Conservation (phyloP, 2,329 filamentous ascomycete genomes). For the Penicillium corylophilum region DNA sequence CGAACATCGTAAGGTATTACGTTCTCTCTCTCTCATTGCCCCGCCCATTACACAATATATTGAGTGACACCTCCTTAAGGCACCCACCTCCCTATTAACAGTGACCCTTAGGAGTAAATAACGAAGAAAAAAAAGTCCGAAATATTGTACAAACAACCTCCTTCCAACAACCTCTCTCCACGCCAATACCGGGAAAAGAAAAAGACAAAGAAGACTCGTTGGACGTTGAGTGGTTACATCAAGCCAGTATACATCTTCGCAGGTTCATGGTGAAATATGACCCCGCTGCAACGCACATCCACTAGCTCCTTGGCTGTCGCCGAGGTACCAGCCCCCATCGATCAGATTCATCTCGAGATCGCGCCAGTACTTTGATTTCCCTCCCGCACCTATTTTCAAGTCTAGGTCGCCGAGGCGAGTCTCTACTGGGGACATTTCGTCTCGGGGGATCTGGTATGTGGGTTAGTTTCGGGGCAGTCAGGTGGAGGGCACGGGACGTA, state of each 20-base stretch:
- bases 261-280: not conserved
- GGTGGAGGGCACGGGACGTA: constrained; percentile 34
- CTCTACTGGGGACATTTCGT: constrained; percentile 35
- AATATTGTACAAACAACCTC: not conserved
- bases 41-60: not conserved
- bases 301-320: constrained; percentile 34
- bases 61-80: not conserved
- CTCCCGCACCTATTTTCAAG: constrained; percentile 64
- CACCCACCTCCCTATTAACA: no score
- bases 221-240: not conserved
- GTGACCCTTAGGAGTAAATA: not conserved
- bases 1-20: no score
- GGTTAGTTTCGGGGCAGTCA: not conserved
- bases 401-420: constrained; percentile 72
- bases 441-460: constrained; percentile 32
- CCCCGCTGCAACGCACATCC: constrained; percentile 35
- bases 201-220: not conserved
- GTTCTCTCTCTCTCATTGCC: no score
- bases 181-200: no score
- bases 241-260: not conserved
- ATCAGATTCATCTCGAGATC: constrained; percentile 63
- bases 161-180: not conserved
- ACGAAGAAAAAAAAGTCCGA: not conserved
- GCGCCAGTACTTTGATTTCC: constrained; percentile 70
- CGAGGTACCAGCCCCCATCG: constrained; percentile 66